Conservation (phyloP, 2,329 filamentous ascomycete genomes). For the Fusarium foetens region DNA sequence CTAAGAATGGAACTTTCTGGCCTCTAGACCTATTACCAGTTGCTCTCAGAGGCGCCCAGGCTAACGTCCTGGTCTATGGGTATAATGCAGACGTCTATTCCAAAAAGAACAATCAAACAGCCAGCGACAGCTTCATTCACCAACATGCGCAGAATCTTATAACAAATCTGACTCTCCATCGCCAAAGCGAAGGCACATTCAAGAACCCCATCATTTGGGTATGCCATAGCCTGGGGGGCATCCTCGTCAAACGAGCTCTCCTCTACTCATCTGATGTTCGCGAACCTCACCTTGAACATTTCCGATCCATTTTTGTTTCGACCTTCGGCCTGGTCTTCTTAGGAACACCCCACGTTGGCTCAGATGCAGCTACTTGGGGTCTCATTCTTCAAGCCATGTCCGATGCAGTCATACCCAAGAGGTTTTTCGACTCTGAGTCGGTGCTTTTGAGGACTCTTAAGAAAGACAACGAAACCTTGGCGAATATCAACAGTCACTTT, state of each 20-base stretch:
- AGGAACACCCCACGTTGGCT: slow-evolving; percentile 79
- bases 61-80: slow-evolving; percentile 76
- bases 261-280: slow-evolving; percentile 72
- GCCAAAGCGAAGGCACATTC: slow-evolving; percentile 65
- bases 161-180: slow-evolving; percentile 69
- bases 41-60: slow-evolving; percentile 65
- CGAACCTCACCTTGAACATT: slow-evolving; percentile 68
- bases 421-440: slow-evolving; percentile 73
- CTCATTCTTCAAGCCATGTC: slow-evolving; percentile 74
- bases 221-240: slow-evolving; percentile 77
- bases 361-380: slow-evolving; percentile 75
- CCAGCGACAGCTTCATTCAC: slow-evolving; percentile 74
- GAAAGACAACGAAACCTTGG: slow-evolving; percentile 76
- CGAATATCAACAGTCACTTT: slow-evolving; percentile 79
- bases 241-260: slow-evolving; percentile 76
- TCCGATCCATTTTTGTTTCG: slow-evolving; percentile 76
- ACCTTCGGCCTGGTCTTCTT: slow-evolving; percentile 82
- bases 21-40: slow-evolving; percentile 73
- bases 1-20: slow-evolving; percentile 71
- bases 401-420: slow-evolving; percentile 70
- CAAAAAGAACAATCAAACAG: slow-evolving; percentile 59
- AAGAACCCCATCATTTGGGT: slow-evolving; percentile 79
- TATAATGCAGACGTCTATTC: slow-evolving; percentile 76
- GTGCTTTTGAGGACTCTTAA: slow-evolving; percentile 77
- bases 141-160: slow-evolving; percentile 78